Base-by-base conservation (phyloP, 345 rosid genomes). In the Eucalyptus fibrosa region DNA sequence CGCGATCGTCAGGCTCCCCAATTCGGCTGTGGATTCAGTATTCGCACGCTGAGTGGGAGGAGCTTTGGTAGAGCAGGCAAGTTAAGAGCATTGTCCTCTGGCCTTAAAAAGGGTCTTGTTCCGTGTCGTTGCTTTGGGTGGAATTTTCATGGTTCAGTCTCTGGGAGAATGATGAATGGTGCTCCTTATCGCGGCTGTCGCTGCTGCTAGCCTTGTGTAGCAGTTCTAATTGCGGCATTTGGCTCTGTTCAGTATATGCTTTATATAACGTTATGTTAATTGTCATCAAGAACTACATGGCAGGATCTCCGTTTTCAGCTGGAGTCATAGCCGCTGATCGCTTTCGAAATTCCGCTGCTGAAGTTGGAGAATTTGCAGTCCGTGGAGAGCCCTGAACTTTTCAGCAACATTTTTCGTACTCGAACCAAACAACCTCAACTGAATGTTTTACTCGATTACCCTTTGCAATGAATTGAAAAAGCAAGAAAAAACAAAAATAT, bases 301-400 rank as follows among this genome's bases (percentile, higher is more conserved):
- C 91, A 9, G 92, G 93, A 89, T 96, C 99, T 91, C 99, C 99
- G 1, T 94, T 96, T 93, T 95, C 95, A 2, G 94, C 99, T 49
- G 94, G 96, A 90, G 96, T 93, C 80, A 89, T 96, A 55, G 95
- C 94, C 42, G 92, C 95, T 21, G 97, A 94, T 88, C 93, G 93
- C 44, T 92, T 91, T 51, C 91, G 92, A 88, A 88, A 42, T 82
- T 94, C 96, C 40, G 89, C 90, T 72, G 91, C 91, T 49, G 85
- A 88, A 37, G 90, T 87, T 86, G 92, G 91, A 86, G 89, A 92
- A 94, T 82, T 77, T 89, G 86, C 87, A 18, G 51, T 60, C 47
- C 60, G 53, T 24, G n/a, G 59, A n/a, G 92, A 91, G 50, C 89
- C 92, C 91, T 96, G 94, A 92, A 77, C 83, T 77, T 77, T 37